Evolutionary conservation across 1,284 basidiomycete species (phyloP), one percentile per base, ranked within the genome.

Genomic region (Anthracocystis walkeri): DNA sequence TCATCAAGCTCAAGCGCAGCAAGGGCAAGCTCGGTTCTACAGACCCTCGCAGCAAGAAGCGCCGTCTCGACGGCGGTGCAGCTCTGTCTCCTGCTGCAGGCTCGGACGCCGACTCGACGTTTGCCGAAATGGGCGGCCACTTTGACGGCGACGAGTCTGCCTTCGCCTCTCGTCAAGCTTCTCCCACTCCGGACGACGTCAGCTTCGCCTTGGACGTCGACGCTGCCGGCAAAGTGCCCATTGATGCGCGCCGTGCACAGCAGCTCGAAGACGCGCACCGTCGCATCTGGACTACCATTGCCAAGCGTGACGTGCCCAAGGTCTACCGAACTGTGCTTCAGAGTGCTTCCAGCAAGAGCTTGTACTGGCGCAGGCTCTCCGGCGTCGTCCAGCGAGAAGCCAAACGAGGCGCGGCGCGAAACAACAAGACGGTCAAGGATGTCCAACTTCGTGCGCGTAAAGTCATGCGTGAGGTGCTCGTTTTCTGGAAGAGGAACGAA

Each of bases 401-500:
- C n/a, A 92, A 93, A 63, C 90, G 90, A 75, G 91, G 92, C 1
- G 91, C 90, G 70, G 89, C 89, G n/a, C 90, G 91, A 74, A 92
- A 92, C 16, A 90, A 91, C 33, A 96, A 94, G 86, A 90, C 91
- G 20, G 90, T 89, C 77, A 98, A 98, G 86, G 94, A 97, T 70
- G 89, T 91, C 4, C 93, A 95, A 84, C 90, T 91, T 25, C 95
- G 94, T 84, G 91, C 91, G 12, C 94, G 93, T 83, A 90, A 92
- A 41, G 88, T 95, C 45, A 94, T 95, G 92, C 79, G 87, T 52
- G 87, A 87, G 78, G 95, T 98, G 91, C 90, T 97, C 77, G 91
- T 95, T 31, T 97, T 95, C 87, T 98, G 95, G 94, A 94, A 93
- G 87, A 95, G 95, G 87, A 98, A 98, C 82, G 96, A 99, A 86